phyloP scores from a whole-genome alignment of 352 stramenopile species.

The Peronosclerospora sorghi region DNA sequence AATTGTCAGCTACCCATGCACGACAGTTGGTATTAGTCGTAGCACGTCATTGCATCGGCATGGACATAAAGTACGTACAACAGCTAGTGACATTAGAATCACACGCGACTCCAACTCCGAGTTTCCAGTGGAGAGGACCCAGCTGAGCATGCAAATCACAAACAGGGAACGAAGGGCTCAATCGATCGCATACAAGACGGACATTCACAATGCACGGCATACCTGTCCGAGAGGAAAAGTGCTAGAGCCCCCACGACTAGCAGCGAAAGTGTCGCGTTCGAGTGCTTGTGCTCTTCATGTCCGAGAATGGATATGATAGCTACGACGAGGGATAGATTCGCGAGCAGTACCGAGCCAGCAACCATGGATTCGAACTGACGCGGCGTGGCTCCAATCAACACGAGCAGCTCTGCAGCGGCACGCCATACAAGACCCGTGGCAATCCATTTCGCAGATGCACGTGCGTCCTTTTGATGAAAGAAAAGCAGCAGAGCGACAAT shows the following conservation, averaged over 20 bases:
- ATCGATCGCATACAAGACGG: background rate
- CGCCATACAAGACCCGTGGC: conserved; percentile 74
- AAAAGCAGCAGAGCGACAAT: conserved; percentile 56
- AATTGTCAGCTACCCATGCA: conserved; percentile 36
- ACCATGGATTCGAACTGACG: conserved; percentile 39
- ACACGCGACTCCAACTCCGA: conserved; percentile 46
- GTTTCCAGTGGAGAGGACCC: conserved; percentile 43
- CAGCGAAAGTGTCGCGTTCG: conserved; percentile 42
- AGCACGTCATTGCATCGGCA: background rate
- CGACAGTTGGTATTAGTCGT: conserved; percentile 3
- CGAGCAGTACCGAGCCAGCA: conserved; percentile 23
- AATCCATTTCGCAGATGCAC: conserved; percentile 68
- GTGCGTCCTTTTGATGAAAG: conserved; percentile 64
- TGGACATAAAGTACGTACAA: conserved; percentile 26
- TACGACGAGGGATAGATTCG: conserved; percentile 49
- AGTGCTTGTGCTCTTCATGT: conserved; percentile 38
- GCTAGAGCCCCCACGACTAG: conserved; percentile 26
- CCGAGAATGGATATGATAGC: conserved; percentile 33
- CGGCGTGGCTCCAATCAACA: conserved; percentile 37
- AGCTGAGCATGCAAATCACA: conserved; percentile 16
- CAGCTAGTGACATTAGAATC: conserved; percentile 61
- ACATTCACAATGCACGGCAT: background rate
- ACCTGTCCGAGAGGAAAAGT: conserved; percentile 72
- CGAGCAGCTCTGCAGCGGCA: conserved; percentile 49
- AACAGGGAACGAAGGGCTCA: conserved; percentile 1